Evolutionary conservation across 2,329 filamentous ascomycete genomes (phyloP), one percentile per base, ranked within the genome.

Genomic region (Gnomoniopsis smithogilvyi): DNA sequence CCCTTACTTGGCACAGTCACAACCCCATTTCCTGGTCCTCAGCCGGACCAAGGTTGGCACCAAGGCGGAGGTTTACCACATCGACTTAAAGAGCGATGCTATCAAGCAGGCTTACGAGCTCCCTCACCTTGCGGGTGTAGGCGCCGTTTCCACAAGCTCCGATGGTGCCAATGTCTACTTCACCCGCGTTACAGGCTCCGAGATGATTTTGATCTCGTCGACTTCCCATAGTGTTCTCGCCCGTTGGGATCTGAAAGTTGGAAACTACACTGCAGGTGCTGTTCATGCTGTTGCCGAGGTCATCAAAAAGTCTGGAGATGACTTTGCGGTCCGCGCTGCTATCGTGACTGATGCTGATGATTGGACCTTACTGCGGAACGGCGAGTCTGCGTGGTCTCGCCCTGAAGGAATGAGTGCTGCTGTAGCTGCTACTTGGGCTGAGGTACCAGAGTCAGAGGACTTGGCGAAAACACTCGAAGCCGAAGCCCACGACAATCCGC

Each of bases 151-250:
- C 0, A 88, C 86, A 0, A 95, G 89, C 73, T 90, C 87, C 2
- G 83, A 85, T 45, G 89, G 88, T 60, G 86, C 89, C 21, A 93
- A 95, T 67, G 88, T 96, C 8, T 97, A 92, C 76, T 96, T 98
- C 71, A 93, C 90, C 2, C 86, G 93, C 60, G 80, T 95, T 62
- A 92, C 91, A 0, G 78, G 86, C 36, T 85, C 89, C 10, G 91
- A 96, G 68, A 80, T 92, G 2, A 79, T 83, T 33, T 79, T 96
- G 26, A 81, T 91, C 6, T 91, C 91, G 1, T 96, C 92, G 0
- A 79, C 80, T 30, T 95, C 91, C 1, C 85, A 93, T 65, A 86
- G 82, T n/a, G 76, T 92, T 43, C 78, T 97, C 34, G 89, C 86
- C 15, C 84, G 86, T 56, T 97, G 92, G 91, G 73, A 83, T 2